Evolutionary conservation across 495 filamentous ascomycete species (phyloP), one percentile per base, ranked within the genome.

Genomic region (Xylaria intraflava): DNA sequence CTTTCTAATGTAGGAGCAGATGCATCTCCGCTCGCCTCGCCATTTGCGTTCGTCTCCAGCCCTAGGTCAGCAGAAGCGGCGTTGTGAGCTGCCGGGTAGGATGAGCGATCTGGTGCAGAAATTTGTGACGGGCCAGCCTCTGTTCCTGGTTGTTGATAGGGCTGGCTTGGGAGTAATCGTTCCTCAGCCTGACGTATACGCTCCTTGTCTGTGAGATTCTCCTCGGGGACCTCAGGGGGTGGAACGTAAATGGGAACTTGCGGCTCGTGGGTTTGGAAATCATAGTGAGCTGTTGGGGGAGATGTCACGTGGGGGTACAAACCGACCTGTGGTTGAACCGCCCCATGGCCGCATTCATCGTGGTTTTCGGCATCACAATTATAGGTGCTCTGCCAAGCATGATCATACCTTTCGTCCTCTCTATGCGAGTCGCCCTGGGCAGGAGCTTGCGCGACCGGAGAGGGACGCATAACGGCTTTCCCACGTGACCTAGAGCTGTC

Each of bases 111-210:
- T n/a, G 53, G 64, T 39, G 56, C 61, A 12, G 49, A 59, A 29
- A 71, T 58, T 22, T 69, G 72, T 1, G 76, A 83, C 1, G 77
- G 74, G 0, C 74, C 78, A n/a, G 73, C 73, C 16, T 72, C 72
- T 20, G 58, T 29, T 31, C 67, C 65, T 31, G 74, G 69, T 16
- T 62, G 12, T 12, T 47, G 45, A 30, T 81, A 80, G 12, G 87
- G 87, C 42, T 78, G 80, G 59, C 87, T 90, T 12, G 88, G 88
- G 0, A 91, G 69, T 20, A 90, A 69, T 31, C 76, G 76, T 59
- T 83, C 74, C 66, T 91, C 86, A 7, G 85, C 85, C 38, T 72
- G 77, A 30, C 81, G 78, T 43, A 87, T 60, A 41, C 84, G 79
- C 33, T 83, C 76, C 63, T 91, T 91, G 54, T 91, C 88, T 24